Base-by-base conservation (phyloP, 352 stramenopile species). In the Pythium biforme region DNA sequence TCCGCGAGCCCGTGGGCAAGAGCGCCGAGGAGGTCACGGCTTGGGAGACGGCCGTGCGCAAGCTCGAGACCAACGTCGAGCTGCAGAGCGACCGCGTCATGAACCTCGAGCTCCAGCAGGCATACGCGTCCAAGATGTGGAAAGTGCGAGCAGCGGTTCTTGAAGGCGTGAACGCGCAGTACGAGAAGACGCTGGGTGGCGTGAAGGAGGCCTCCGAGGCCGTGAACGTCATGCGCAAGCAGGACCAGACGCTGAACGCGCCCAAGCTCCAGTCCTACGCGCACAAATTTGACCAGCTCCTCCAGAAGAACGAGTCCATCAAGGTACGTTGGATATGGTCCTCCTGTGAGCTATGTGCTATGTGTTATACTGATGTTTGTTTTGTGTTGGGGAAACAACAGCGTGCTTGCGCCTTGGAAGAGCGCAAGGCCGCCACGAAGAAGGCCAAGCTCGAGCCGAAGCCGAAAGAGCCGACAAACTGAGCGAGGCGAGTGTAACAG, bases 41-140 rank as follows among this genome's bases (percentile, higher is more conserved):
- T n/a, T 94, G 84, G 84, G 73, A 84, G 53, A 34, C 57, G 4
- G 77, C 79, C 0, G 64, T 88, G n/a, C 62, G 73, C 45, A 73
- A 80, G 40, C 72, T 88, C 6, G 59, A 83, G 56, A 60, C 83
- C 29, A 60, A 68, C 6, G 65, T 91, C 41, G 82, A 94, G 59
- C 64, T 90, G 46, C 70, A 92, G 64, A 78, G 59, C 59, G 86
- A 85, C 54, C 73, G 74, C n/a, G 77, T 91, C 14, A 64, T 80
- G 39, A 92, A 88, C 69, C 60, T 94, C 31, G 84, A 94, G 64
- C 73, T 94, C 33, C 74, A 89, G 58, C 83, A 94, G 43, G 71
- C 72, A 25, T 94, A 92, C 56, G 82, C 81, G 9, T 72, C 81
- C 12, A 89, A 89, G 52, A 57, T 88, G 41, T 82, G 71, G 62